Base-by-base conservation (phyloP, 1,139 yeast species). In the Protomyces inouyei region DNA sequence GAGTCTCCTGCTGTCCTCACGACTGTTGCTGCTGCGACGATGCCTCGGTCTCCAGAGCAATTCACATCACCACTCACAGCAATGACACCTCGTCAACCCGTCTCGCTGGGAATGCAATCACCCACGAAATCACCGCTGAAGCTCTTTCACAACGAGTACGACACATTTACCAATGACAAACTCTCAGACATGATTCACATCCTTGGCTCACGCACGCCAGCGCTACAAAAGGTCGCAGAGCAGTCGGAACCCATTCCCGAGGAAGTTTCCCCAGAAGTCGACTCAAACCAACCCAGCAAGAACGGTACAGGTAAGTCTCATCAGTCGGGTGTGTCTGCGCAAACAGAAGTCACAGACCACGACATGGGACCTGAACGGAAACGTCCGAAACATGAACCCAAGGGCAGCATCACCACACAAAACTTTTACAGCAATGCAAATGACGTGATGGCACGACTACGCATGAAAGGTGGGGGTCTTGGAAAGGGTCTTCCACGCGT, bases 81-180 rank as follows among this genome's bases (percentile, higher is more conserved):
- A 12, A 23, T 38, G 32, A 59, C 45, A 28, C 48, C 63, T 0
- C 57, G 54, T 23, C 25, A 52, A 36, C 54, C 63, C 2, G 28
- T 52, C 10, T 52, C 32, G 5, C 37, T 38, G 9, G 38, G 52
- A 5, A 38, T 12, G 1, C 25, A n/a, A 10, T 57, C 65, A 3
- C 63, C 61, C 12, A 52, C 57, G 3, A 65, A 63, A 12, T 55
- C 61, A 2, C 68, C 68, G 12, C 60, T 66, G 35, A 66, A 66
- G 53, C 61, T 66, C 5, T 66, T 66, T 23, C 68, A 66, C 28
- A 53, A 61, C 10, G 63, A 57, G 36, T 63, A 60, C 18, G 68
- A 66, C 32, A 66, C 68, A 8, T 66, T 66, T 32, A 66, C 68
- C 12, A 56, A 64, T 12, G 66, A 64, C 40, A 61, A 64, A 25